Conservation (phyloP, 139 green algal genomes). For the Chlamydomonas sp. region DNA sequence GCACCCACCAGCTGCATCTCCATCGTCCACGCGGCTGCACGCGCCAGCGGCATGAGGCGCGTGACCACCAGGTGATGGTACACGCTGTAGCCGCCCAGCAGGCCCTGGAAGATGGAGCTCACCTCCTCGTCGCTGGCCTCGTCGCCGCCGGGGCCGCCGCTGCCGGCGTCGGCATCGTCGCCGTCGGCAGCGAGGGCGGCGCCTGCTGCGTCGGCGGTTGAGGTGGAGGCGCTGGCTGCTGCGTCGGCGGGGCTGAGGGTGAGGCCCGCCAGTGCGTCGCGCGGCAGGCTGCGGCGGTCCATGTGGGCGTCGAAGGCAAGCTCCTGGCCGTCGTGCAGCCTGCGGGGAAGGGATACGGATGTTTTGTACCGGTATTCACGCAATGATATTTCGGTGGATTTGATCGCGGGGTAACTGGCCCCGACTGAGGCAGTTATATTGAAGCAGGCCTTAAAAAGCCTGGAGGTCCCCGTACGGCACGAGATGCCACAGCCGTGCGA, state of each 20-base stretch:
- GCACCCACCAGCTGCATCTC: slow-evolving; percentile 19
- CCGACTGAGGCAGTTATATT: too few species aligned
- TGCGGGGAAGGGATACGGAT: neutral
- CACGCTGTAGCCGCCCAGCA: slow-evolving; percentile 42
- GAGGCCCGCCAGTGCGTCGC: neutral
- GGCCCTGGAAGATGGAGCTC: slow-evolving; percentile 30
- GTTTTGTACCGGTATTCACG: neutral
- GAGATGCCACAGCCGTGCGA: too few species aligned
- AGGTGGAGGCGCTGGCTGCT: too few species aligned
- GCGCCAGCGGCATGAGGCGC: slow-evolving; percentile 11
- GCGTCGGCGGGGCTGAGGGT: too few species aligned
- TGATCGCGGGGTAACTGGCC: too few species aligned
- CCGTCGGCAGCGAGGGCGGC: neutral
- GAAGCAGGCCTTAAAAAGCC: too few species aligned
- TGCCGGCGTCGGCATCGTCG: neutral
- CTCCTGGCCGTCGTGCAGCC: slow-evolving; percentile 40
- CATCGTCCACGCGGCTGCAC: neutral
- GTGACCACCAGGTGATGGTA: slow-evolving; percentile 17
- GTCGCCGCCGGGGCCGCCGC: neutral
- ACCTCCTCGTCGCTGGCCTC: neutral
- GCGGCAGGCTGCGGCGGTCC: neutral
- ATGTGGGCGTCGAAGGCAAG: slow-evolving; percentile 9
- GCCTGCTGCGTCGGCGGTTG: neutral
- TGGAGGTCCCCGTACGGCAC: too few species aligned
- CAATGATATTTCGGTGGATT: too few species aligned